Conservation (phyloP, 495 filamentous ascomycete genomes). For the Penicillium macrosclerotiorum region DNA sequence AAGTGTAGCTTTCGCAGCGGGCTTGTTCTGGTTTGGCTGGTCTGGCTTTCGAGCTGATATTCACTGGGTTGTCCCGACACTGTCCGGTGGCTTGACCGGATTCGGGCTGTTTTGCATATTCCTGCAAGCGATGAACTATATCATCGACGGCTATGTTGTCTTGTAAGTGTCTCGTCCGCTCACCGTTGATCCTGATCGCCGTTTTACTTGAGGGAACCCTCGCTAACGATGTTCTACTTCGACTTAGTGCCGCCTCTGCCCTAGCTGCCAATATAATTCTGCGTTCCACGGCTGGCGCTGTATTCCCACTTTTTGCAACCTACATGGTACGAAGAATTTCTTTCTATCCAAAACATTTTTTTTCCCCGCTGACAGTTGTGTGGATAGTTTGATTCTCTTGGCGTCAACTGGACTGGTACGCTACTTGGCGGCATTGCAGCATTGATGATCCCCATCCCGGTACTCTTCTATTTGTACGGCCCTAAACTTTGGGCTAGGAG, state of each 20-base stretch:
- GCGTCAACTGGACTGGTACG: constrained; percentile 73
- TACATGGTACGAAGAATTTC: constrained; percentile 60
- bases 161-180: constrained; percentile 52
- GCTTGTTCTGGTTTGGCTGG: constrained; percentile 90
- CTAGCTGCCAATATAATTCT: constrained; percentile 84
- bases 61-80: constrained; percentile 80
- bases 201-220: not conserved
- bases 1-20: constrained; percentile 67
- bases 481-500: constrained; percentile 62
- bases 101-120: constrained; percentile 77
- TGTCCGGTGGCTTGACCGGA: constrained; percentile 61
- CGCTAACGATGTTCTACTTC: not conserved
- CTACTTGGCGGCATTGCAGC: constrained; percentile 70
- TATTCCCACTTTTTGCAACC: constrained; percentile 74
- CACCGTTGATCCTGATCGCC: too few relatives aligned
- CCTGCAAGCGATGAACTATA: constrained; percentile 78
- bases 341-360: constrained; percentile 13
- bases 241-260: constrained; percentile 67
- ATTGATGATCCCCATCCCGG: constrained; percentile 67
- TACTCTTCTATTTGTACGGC: constrained; percentile 67
- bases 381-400: constrained; percentile 61
- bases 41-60: constrained; percentile 60
- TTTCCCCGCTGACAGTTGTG: not conserved
- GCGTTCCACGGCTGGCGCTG: constrained; percentile 71
- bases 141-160: constrained; percentile 85